Conservation (phyloP, 225 moss, liverwort and hornwort species). For the Takakia lepidozioides region DNA sequence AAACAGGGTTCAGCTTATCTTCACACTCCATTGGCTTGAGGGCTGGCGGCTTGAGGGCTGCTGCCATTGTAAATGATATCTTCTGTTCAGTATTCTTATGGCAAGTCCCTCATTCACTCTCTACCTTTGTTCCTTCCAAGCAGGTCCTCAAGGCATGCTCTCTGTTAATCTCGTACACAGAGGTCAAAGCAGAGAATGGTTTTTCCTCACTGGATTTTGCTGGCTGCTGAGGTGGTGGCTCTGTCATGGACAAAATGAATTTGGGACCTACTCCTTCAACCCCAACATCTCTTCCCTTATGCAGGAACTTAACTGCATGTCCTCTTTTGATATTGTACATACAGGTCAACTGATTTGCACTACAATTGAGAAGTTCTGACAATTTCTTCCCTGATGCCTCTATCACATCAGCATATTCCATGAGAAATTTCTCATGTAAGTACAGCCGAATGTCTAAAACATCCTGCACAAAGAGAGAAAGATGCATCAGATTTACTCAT, state of each 20-base stretch:
- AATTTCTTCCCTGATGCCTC: neutral
- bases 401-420: slow-evolving; percentile 1
- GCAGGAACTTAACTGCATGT: neutral
- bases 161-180: too few species aligned
- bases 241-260: too few species aligned
- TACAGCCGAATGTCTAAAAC: neutral
- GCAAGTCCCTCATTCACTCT: too few species aligned
- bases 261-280: too few species aligned
- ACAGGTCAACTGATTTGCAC: neutral
- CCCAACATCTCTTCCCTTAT: neutral
- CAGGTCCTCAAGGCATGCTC: too few species aligned
- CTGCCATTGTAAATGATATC: too few species aligned
- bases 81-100: too few species aligned
- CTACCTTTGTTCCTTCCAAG: too few species aligned
- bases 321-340: neutral
- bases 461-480: neutral
- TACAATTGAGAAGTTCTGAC: neutral
- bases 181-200: too few species aligned
- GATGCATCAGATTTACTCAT: neutral
- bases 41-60: too few species aligned
- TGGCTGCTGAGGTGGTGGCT: too few species aligned
- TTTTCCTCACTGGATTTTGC: too few species aligned
- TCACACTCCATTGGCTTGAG: neutral
- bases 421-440: neutral
- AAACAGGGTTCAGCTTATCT: neutral